These are phyloP conservation scores for Nitzschia sp. DNA, from an alignment of 108 stramenopile genomes.

Conservation along the genomic window DNA sequence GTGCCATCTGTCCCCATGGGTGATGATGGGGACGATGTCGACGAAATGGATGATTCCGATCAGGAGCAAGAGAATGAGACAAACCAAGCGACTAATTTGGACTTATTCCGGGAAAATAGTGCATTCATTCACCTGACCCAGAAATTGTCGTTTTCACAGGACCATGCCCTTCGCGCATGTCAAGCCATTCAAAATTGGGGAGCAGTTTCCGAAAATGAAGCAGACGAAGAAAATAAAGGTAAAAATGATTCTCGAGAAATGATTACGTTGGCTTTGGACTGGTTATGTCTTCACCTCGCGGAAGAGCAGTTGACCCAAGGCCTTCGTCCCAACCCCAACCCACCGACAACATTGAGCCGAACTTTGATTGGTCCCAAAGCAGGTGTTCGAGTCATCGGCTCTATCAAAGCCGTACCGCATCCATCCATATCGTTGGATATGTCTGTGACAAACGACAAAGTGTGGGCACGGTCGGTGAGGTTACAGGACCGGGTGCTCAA, in stretches of 20 bases:
- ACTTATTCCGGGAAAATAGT: slow-evolving; percentile 18
- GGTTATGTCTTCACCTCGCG: slow-evolving; percentile 67
- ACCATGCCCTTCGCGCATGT: slow-evolving; percentile 51
- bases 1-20: background rate
- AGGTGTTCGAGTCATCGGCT: slow-evolving; percentile 4
- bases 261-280: slow-evolving; percentile 61
- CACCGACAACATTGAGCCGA: background rate
- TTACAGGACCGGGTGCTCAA: slow-evolving; percentile 26
- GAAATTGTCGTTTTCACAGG: slow-evolving; percentile 50
- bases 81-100: background rate
- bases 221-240: background rate
- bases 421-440: slow-evolving; percentile 63
- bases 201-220: slow-evolving; percentile 10
- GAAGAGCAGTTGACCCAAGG: slow-evolving; percentile 54
- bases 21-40: slow-evolving; percentile 4
- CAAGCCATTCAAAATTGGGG: slow-evolving; percentile 42
- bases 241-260: slow-evolving; percentile 8
- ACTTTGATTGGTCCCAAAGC: background rate
- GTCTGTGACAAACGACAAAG: slow-evolving; percentile 43
- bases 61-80: slow-evolving; percentile 10
- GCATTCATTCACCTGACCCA: slow-evolving; percentile 51
- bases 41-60: background rate
- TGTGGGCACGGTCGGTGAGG: slow-evolving; percentile 31
- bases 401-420: slow-evolving; percentile 60
- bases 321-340: slow-evolving; percentile 45